Evolutionary conservation across 2,329 filamentous ascomycete species (phyloP), one percentile per base, ranked within the genome.

Genomic region (Xylogone sp.): DNA sequence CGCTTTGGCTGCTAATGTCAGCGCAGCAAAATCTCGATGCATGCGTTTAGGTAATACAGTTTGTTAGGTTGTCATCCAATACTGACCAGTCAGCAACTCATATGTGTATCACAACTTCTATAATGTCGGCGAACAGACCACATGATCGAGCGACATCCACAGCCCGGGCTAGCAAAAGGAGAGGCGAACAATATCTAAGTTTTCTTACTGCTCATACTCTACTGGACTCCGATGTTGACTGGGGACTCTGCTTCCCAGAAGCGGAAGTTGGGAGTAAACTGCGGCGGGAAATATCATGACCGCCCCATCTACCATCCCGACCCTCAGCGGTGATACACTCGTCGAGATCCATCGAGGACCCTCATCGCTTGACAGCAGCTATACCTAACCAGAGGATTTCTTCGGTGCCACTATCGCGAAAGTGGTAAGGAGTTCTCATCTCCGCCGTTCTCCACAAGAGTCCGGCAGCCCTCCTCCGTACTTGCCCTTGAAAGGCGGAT

Each of bases 21-120:
- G 55, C 54, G 57, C 27, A 39, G 34, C 34, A 45, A 53, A 59
- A 49, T 31, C 49, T 55, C 24, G 46, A 19, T 55, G 54, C 48
- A 46, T 43, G 42, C 2, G 42, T 48, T 62, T 61, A 62, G 51
- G 56, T 62, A 61, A 60, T 57, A 48, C 21, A 43, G 21, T 22
- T 44, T 49, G 46, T 52, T n/a, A 31, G 50, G 50, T 48, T 43
- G 48, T 52, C 21, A 43, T 46, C 43, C 45, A 12, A 19, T 10
- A 21, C 3, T 55, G 50, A 58, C 39, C 54, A 49, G 50, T 48
- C 27, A 39, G 1, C 43, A 39, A 39, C 34, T 16, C 13, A 7
- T 39, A 39, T 39, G 34, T 39, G 34, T 16, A 39, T 16, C 34
- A 39, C 34, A 39, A 7, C 34, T 39, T 7, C 34, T n/a, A 39